phyloP scores from a whole-genome alignment of 1,284 basidiomycete species.

The Ceratobasidium sp. region DNA sequence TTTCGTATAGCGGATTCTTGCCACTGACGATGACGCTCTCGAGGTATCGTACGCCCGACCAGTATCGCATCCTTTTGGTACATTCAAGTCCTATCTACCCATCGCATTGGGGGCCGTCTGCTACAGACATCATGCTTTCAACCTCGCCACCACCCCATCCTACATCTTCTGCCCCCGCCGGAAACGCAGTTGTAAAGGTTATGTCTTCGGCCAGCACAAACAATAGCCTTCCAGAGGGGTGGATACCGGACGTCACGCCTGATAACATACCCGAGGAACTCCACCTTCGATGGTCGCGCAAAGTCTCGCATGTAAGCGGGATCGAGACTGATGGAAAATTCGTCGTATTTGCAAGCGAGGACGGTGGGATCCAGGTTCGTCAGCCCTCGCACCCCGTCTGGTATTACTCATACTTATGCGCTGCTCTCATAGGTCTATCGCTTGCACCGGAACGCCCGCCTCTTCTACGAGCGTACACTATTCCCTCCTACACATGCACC shows the following conservation, averaged over 20 bases:
- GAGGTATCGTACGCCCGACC: slow-evolving; percentile 53
- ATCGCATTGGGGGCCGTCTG: slow-evolving; percentile 81
- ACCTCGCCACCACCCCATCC: neutral
- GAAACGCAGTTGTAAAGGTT: slow-evolving; percentile 15
- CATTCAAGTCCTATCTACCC: slow-evolving; percentile 84
- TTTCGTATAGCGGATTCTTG: slow-evolving; percentile 46
- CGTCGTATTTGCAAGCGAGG: slow-evolving; percentile 79
- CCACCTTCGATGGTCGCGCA: slow-evolving; percentile 68
- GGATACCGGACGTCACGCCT: slow-evolving; percentile 71
- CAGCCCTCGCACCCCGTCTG: neutral
- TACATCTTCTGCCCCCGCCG: neutral
- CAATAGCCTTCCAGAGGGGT: slow-evolving; percentile 68
- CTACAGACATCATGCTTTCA: slow-evolving; percentile 77
- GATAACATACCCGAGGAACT: slow-evolving; percentile 69
- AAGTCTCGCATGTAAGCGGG: slow-evolving; percentile 73
- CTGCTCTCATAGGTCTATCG: slow-evolving; percentile 76
- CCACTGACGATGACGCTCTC: slow-evolving; percentile 53
- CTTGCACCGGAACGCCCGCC: slow-evolving; percentile 72
- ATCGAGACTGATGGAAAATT: slow-evolving; percentile 86
- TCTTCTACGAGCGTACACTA: slow-evolving; percentile 78
- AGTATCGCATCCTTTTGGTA: slow-evolving; percentile 79
- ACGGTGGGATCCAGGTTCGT: slow-evolving; percentile 51
- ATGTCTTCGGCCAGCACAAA: slow-evolving; percentile 20
- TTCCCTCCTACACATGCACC: slow-evolving; percentile 72
- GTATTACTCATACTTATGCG: slow-evolving; percentile 42